Percentiles rank a stretch among this genome's conserved stretches.
These are phyloP conservation scores for Rubia yunnanensis DNA, from an alignment of 257 asterid species.

Conservation along the genomic window DNA sequence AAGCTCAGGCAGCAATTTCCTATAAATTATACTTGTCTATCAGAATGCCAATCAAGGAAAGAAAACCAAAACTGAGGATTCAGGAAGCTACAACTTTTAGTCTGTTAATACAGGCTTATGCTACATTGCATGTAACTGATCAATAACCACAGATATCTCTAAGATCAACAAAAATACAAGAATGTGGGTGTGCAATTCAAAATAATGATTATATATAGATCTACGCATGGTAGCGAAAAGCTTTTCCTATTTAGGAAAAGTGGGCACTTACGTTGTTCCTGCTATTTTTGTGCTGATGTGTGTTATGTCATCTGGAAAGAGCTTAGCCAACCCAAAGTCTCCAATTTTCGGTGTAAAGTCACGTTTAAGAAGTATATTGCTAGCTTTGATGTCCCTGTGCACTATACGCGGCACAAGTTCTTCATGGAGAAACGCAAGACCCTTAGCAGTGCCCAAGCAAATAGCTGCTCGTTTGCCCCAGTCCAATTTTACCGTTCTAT, in stretches of 20 bases:
- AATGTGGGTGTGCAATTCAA: too few relatives aligned
- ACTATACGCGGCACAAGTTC: conserved; percentile 72
- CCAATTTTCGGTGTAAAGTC: conserved; percentile 81
- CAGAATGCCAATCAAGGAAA: not conserved
- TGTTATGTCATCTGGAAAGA: conserved; percentile 81
- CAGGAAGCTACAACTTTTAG: not conserved
- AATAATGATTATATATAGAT: not conserved
- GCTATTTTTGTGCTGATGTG: conserved; percentile 93
- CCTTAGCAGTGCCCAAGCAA: conserved; percentile 75
- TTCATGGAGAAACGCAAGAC: conserved; percentile 83
- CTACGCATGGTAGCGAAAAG: not conserved
- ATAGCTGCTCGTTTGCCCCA: conserved; percentile 67
- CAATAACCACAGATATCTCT: not conserved
- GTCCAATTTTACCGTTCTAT: conserved; percentile 34
- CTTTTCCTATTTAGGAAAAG: conserved; percentile 6
- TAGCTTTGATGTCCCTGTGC: conserved; percentile 92
- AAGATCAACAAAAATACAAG: conserved; percentile 4
- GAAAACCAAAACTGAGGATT: too few relatives aligned
- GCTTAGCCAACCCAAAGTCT: conserved; percentile 92
- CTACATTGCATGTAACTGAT: not conserved
- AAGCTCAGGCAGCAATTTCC: not conserved
- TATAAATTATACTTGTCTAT: not conserved
- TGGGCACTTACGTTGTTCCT: conserved; percentile 67
- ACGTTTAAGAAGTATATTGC: conserved; percentile 68
- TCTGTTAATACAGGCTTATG: not conserved